phyloP scores from a whole-genome alignment of 805 yeast species.

The Cyberlindnera galapagoensis region DNA sequence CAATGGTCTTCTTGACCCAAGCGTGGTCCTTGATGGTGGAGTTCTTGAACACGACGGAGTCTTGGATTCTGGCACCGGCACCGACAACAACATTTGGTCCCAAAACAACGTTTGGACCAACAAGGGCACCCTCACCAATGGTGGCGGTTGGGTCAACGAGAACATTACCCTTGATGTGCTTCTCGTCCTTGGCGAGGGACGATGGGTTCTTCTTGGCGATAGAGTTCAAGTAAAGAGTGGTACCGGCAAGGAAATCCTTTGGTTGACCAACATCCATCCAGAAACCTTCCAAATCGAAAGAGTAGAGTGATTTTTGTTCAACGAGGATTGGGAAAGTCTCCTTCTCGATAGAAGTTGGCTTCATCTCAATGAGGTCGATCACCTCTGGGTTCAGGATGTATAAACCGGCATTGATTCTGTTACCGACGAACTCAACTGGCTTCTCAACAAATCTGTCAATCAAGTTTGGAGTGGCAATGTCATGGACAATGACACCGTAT shows the following conservation, averaged over 20 bases:
- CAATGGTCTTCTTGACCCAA: conserved; percentile 94
- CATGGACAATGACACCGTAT: conserved; percentile 99
- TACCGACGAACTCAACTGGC: conserved; percentile 99
- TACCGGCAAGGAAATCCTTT: conserved; percentile 97
- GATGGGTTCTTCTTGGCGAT: conserved; percentile 74
- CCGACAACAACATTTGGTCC: conserved; percentile 96
- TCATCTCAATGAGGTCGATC: conserved; percentile 91
- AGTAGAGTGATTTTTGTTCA: conserved; percentile 80
- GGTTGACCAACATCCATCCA: conserved; percentile 99
- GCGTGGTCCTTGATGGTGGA: conserved; percentile 95
- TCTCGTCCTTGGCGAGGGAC: conserved; percentile 49
- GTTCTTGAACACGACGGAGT: conserved; percentile 88
- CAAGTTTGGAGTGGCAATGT: conserved; percentile 88
- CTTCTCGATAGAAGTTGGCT: conserved; percentile 98
- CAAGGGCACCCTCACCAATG: conserved; percentile 86
- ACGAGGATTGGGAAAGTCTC: conserved; percentile 98
- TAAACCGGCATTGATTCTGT: conserved; percentile 99
- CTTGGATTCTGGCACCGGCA: conserved; percentile 96
- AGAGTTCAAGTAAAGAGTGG: conserved; percentile 84
- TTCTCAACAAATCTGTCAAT: conserved; percentile 98
- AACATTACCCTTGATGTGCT: conserved; percentile 81
- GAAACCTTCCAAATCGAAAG: conserved; percentile 97
- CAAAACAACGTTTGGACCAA: conserved; percentile 96
- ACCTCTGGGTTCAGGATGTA: conserved; percentile 97
- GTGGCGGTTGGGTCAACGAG: conserved; percentile 92